Evolutionary conservation across 768 basidiomycete species (phyloP).

Genomic region (Mycena vitilis): DNA sequence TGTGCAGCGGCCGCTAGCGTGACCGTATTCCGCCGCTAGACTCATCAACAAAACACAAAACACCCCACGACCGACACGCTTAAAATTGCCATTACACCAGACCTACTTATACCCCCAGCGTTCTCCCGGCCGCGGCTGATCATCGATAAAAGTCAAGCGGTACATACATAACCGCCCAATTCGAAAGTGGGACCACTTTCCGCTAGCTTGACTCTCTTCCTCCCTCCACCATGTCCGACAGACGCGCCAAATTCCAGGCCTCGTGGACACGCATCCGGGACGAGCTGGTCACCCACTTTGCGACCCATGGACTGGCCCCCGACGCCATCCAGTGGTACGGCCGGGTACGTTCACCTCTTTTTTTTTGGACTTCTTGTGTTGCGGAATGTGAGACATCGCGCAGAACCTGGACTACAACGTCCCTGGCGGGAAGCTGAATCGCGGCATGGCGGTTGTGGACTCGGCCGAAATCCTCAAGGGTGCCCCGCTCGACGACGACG

Average conservation of each 20-base stretch:
- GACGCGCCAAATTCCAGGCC: slow-evolving; percentile 72
- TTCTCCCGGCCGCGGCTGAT: too few species aligned
- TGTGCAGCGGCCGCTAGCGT: too few species aligned
- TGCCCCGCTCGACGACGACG: slow-evolving; percentile 74
- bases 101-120: too few species aligned
- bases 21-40: too few species aligned
- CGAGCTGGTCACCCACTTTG: slow-evolving; percentile 80
- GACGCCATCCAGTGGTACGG: slow-evolving; percentile 90
- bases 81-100: too few species aligned
- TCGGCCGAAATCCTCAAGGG: slow-evolving; percentile 90
- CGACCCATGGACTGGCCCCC: slow-evolving; percentile 79
- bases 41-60: too few species aligned
- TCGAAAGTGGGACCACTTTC: slow-evolving; percentile 11
- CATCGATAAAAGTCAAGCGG: too few species aligned
- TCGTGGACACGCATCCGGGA: slow-evolving; percentile 80
- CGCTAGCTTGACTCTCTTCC: too few species aligned
- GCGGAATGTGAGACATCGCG: background rate
- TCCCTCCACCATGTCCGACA: slow-evolving; percentile 34
- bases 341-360: slow-evolving; percentile 56
- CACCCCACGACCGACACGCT: too few species aligned
- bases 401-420: slow-evolving; percentile 94
- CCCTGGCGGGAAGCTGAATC: slow-evolving; percentile 96
- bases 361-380: background rate
- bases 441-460: slow-evolving; percentile 96
- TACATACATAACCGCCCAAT: background rate